Evolutionary conservation across 2,329 filamentous ascomycete genomes (phyloP).

Genomic region (Ophiocordyceps camponoti-floridani): DNA sequence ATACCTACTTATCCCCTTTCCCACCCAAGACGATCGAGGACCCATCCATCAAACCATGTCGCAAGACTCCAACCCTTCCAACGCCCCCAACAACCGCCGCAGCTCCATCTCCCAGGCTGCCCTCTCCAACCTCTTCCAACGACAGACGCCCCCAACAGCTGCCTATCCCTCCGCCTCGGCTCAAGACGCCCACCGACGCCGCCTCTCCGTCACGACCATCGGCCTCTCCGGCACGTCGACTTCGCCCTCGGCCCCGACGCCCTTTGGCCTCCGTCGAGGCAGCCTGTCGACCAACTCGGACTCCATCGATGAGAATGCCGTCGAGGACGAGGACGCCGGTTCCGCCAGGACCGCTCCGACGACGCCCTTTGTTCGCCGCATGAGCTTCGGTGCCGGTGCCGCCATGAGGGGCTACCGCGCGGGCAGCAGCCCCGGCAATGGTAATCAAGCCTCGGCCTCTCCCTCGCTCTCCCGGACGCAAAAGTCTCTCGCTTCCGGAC

Average conservation of each 20-base stretch:
- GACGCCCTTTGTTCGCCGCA: slow-evolving; percentile 64
- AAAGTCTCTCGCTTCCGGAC: slow-evolving; percentile 12
- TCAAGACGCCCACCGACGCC: slow-evolving; percentile 42
- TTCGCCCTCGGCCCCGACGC: slow-evolving; percentile 38
- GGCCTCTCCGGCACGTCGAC: slow-evolving; percentile 54
- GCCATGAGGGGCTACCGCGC: slow-evolving; percentile 41
- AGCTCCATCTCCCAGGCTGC: slow-evolving; percentile 39
- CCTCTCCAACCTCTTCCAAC: slow-evolving; percentile 39
- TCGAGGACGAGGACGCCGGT: slow-evolving; percentile 48
- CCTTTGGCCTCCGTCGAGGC: slow-evolving; percentile 38
- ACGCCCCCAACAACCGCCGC: slow-evolving; percentile 29
- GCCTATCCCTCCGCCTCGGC: slow-evolving; percentile 25
- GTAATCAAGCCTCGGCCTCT: slow-evolving; percentile 31
- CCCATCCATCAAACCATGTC: background rate
- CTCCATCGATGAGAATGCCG: slow-evolving; percentile 52
- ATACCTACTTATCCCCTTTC: too few species aligned
- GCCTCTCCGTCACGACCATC: slow-evolving; percentile 57
- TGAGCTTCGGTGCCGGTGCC: slow-evolving; percentile 69
- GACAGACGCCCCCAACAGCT: slow-evolving; percentile 21
- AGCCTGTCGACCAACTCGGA: slow-evolving; percentile 55
- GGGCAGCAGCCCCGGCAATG: slow-evolving; percentile 44
- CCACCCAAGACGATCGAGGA: background rate
- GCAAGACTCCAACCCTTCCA: slow-evolving; percentile 5
- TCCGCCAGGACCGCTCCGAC: slow-evolving; percentile 39
- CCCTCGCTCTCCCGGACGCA: slow-evolving; percentile 16